Evolutionary conservation across 2,329 filamentous ascomycete species (phyloP).

Genomic region (Xylariaceae sp.): DNA sequence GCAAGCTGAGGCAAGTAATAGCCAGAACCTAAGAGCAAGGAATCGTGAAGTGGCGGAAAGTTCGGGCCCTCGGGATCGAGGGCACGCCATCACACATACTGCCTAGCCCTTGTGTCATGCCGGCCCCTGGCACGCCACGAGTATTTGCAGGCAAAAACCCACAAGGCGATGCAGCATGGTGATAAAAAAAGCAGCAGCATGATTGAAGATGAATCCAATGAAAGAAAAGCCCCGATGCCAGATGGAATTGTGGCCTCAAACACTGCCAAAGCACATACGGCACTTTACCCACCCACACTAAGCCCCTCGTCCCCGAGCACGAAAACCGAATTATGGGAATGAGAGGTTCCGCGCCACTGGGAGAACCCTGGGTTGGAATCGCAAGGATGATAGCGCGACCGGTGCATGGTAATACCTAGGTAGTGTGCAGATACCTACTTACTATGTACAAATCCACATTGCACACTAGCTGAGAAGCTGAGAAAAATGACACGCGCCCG

Average conservation of each 20-base stretch:
- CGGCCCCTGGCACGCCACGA: slow-evolving; percentile 1
- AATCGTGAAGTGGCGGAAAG: slow-evolving; percentile 4
- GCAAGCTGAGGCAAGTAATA: slow-evolving; percentile 17
- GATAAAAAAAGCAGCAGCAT: not conserved
- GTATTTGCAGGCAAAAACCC: slow-evolving; percentile 3
- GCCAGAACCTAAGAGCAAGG: slow-evolving; percentile 5
- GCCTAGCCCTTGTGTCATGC: slow-evolving; percentile 3
- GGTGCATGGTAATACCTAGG: not conserved
- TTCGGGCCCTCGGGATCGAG: slow-evolving; percentile 7
- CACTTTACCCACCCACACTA: not conserved
- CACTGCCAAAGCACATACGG: not conserved
- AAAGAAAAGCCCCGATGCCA: not conserved
- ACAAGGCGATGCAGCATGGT: slow-evolving; percentile 1
- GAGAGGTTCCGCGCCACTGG: not conserved
- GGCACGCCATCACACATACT: slow-evolving; percentile 7
- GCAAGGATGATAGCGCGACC: not conserved
- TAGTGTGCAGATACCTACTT: not conserved
- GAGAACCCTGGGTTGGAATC: not conserved
- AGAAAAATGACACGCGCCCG: not conserved
- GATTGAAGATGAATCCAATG: not conserved
- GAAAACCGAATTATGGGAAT: not conserved
- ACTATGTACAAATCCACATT: not conserved
- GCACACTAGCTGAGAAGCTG: not conserved
- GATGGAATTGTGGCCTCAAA: not conserved
- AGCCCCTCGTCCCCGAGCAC: not conserved